phyloP scores from a whole-genome alignment of 495 filamentous ascomycete genomes.

The Penicillium ochrochloron region DNA sequence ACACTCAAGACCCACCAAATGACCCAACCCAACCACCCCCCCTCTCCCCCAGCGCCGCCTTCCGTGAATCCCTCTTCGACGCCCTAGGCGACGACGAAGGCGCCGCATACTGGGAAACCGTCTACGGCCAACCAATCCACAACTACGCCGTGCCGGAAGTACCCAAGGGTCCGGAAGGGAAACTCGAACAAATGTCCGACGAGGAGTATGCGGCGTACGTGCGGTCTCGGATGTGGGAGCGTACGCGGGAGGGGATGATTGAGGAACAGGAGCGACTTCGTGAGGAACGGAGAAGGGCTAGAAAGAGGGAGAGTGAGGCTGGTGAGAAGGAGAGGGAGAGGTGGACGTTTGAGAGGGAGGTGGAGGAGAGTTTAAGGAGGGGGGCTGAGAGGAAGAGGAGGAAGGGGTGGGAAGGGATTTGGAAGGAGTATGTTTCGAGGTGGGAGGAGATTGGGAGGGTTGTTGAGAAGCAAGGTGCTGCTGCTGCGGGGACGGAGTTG shows the following conservation, averaged over 20 bases:
- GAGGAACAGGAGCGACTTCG: slow-evolving; percentile 68
- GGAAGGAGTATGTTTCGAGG: slow-evolving; percentile 64
- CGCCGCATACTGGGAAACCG: slow-evolving; percentile 89
- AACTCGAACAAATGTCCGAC: slow-evolving; percentile 85
- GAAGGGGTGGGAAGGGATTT: slow-evolving; percentile 56
- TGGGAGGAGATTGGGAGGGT: slow-evolving; percentile 64
- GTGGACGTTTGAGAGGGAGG: slow-evolving; percentile 43
- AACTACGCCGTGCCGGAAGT: slow-evolving; percentile 54
- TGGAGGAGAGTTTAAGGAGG: slow-evolving; percentile 59
- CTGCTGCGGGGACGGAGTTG: background rate
- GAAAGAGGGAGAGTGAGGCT: slow-evolving; percentile 43
- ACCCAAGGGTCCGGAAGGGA: slow-evolving; percentile 50
- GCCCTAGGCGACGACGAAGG: slow-evolving; percentile 99
- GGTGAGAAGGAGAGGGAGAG: slow-evolving; percentile 41
- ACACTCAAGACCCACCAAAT: slow-evolving; percentile 22
- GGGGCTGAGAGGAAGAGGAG: slow-evolving; percentile 52
- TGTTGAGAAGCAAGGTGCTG: slow-evolving; percentile 9
- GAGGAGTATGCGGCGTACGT: slow-evolving; percentile 90
- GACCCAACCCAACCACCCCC: slow-evolving; percentile 15
- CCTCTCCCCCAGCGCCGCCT: slow-evolving; percentile 69
- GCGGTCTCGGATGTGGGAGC: slow-evolving; percentile 89
- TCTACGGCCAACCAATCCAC: slow-evolving; percentile 93
- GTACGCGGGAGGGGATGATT: slow-evolving; percentile 67
- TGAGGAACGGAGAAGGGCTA: slow-evolving; percentile 56
- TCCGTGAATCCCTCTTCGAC: slow-evolving; percentile 96